Evolutionary conservation across 176 grass and related monocot species (phyloP).

Genomic region (Oryza glaberrima): DNA sequence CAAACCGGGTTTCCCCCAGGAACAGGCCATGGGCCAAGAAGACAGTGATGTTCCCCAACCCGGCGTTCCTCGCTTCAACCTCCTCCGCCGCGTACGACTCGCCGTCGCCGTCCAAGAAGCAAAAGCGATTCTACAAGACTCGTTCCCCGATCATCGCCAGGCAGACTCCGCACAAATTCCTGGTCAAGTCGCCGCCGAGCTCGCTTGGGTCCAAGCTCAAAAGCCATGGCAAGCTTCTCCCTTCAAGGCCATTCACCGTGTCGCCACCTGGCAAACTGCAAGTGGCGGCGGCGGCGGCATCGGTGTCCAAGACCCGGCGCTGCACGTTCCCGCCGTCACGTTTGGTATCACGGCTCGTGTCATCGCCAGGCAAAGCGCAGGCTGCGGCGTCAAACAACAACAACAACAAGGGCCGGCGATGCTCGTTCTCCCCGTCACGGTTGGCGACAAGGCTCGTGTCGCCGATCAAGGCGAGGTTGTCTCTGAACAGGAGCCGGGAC

Average conservation of each 20-base stretch:
- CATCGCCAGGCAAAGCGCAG: slow-evolving; percentile 44
- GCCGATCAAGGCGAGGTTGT: slow-evolving; percentile 72
- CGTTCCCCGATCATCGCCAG: slow-evolving; percentile 59
- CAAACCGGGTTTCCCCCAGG: slow-evolving; percentile 69
- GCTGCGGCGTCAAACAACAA: neutral
- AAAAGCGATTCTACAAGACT: slow-evolving; percentile 65
- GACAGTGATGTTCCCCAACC: slow-evolving; percentile 88
- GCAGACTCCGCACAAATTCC: slow-evolving; percentile 67
- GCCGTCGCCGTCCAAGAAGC: slow-evolving; percentile 61
- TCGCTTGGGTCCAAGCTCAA: slow-evolving; percentile 57
- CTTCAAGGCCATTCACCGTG: slow-evolving; percentile 3
- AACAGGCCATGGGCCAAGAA: slow-evolving; percentile 83
- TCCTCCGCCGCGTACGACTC: slow-evolving; percentile 42
- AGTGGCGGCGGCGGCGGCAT: neutral
- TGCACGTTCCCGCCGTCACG: slow-evolving; percentile 84
- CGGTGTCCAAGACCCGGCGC: slow-evolving; percentile 42
- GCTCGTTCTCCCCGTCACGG: slow-evolving; percentile 89
- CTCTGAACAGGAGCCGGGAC: slow-evolving; percentile 46
- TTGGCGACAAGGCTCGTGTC: slow-evolving; percentile 66
- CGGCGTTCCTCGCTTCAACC: slow-evolving; percentile 43
- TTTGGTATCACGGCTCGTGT: slow-evolving; percentile 53
- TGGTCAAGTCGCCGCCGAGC: slow-evolving; percentile 74
- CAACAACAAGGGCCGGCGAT: slow-evolving; percentile 46
- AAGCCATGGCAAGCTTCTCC: slow-evolving; percentile 50
- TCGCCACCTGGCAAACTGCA: slow-evolving; percentile 43